phyloP scores from a whole-genome alignment of 495 filamentous ascomycete species.

The Xylaria nigripes region DNA sequence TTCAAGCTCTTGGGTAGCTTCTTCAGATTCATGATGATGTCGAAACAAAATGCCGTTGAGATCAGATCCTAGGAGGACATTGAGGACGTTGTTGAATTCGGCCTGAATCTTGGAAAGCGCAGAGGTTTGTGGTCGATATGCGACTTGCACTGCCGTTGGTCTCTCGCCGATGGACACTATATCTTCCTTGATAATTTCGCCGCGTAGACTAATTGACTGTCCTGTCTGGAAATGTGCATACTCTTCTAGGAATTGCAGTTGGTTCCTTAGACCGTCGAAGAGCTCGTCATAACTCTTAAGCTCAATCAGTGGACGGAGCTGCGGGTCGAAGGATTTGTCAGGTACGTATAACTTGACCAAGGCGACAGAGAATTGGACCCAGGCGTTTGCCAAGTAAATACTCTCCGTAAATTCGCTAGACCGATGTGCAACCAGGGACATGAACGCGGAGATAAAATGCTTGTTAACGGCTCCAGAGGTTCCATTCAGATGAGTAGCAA shows the following conservation, averaged over 20 bases:
- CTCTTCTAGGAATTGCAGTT: slow-evolving; percentile 50
- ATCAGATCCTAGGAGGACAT: slow-evolving; percentile 51
- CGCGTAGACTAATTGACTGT: slow-evolving; percentile 53
- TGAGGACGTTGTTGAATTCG: slow-evolving; percentile 71
- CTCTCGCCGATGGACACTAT: slow-evolving; percentile 55
- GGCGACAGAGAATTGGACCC: slow-evolving; percentile 56
- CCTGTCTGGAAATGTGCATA: slow-evolving; percentile 66
- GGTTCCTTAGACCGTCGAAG: slow-evolving; percentile 42
- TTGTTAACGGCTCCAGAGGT: slow-evolving; percentile 23
- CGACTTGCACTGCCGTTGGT: slow-evolving; percentile 39
- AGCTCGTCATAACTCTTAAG: slow-evolving; percentile 54
- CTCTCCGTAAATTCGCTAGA: slow-evolving; percentile 4
- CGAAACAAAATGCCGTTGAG: slow-evolving; percentile 33
- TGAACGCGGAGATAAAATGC: slow-evolving; percentile 35
- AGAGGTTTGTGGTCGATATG: slow-evolving; percentile 62
- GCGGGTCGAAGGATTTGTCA: slow-evolving; percentile 78
- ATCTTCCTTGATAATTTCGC: slow-evolving; percentile 50
- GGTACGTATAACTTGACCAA: slow-evolving; percentile 76
- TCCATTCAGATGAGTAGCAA: slow-evolving; percentile 14
- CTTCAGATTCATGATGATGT: slow-evolving; percentile 14
- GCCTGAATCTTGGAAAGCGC: slow-evolving; percentile 65
- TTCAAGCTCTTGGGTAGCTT: slow-evolving; percentile 38
- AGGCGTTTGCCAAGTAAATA: slow-evolving; percentile 45
- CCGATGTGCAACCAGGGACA: slow-evolving; percentile 26
- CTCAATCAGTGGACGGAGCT: slow-evolving; percentile 65